Evolutionary conservation across 148 eudicot genomes (phyloP), one percentile per base, ranked within the genome.

Genomic region (Dysphania ambrosioides): DNA sequence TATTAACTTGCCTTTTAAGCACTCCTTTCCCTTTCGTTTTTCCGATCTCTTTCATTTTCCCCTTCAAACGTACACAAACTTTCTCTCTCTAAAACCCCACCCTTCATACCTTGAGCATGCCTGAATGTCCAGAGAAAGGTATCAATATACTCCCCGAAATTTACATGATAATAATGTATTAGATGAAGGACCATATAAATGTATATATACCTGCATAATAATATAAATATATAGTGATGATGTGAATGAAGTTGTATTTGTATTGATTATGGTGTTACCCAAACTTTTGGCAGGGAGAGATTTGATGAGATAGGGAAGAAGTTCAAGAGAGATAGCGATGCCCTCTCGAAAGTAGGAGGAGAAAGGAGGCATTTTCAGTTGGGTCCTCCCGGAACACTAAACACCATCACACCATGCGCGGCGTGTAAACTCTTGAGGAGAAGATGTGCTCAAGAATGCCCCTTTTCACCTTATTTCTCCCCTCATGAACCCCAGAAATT

Each of bases 71-170:
- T n/a, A 13, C 30, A 59, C 77, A 66, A 67, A 67, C 47, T 38
- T 40, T 51, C 60, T 82, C 85, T 77, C 72, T 63, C 80, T 79
- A n/a, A 44, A 53, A 78, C 69, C 78, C 78, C 77, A 70, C n/a
- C 66, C 16, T 67, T 6, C 66, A 55, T 47, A 72, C 64, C 79
- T 83, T 57, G 83, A 84, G 91, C 82, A 89, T 89, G 90, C 93
- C 79, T 87, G 89, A 89, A 89, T 89, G 93, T 89, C 93, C 85
- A 87, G 88, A 81, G 88, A 89, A 84, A 87, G 93, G 93, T 89
- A 57, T 23, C 40, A 23, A 60, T 66, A 58, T 40, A 60, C 36
- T 41, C 72, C 40, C 40, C 56, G 13, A 35, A 65, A 66, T 2
- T 16, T 34, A 70, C 49, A 65, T n/a, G n/a, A n/a, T 66, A 63